These are phyloP conservation scores for Monosporascus sp. DNA, from an alignment of 2,329 filamentous ascomycete genomes.

Conservation along the genomic window DNA sequence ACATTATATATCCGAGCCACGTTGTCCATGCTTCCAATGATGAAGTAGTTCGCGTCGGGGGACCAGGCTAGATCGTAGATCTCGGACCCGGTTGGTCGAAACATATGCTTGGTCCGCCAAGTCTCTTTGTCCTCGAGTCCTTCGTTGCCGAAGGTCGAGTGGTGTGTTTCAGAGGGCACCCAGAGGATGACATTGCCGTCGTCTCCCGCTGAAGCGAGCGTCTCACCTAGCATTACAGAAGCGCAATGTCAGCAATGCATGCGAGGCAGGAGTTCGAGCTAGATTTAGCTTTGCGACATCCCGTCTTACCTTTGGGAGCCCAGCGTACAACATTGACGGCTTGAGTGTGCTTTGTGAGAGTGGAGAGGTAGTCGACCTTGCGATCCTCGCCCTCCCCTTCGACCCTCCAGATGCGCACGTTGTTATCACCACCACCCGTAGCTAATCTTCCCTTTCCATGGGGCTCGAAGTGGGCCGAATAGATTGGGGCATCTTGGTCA, in stretches of 20 bases:
- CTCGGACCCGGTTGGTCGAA: conserved; percentile 86
- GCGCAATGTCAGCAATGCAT: conserved; percentile 11
- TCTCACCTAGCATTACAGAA: conserved; percentile 59
- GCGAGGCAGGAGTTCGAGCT: not conserved
- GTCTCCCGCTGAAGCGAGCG: conserved; percentile 90
- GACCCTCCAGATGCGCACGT: conserved; percentile 90
- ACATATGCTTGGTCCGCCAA: conserved; percentile 98
- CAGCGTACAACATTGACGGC: conserved; percentile 97
- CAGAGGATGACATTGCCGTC: conserved; percentile 96
- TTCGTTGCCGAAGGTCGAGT: conserved; percentile 73
- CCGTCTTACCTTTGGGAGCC: conserved; percentile 74
- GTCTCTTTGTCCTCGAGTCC: conserved; percentile 89
- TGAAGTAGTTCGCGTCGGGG: conserved; percentile 92
- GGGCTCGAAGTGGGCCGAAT: conserved; percentile 94
- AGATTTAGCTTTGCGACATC: not conserved
- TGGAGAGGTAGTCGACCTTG: conserved; percentile 87
- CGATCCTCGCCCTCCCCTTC: conserved; percentile 79
- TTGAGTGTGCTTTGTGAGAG: conserved; percentile 88
- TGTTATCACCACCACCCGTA: conserved; percentile 92
- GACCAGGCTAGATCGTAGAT: conserved; percentile 99
- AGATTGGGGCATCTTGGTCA: conserved; percentile 92
- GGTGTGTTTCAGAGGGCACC: conserved; percentile 77
- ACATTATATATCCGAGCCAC: conserved; percentile 96
- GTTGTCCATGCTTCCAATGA: conserved; percentile 99
- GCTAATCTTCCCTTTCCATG: conserved; percentile 86